A percentile compares a stretch with the other conserved stretches of the same genome.
Evolutionary conservation across 2,329 filamentous ascomycete genomes (phyloP).

Genomic region (Alternaria atra): DNA sequence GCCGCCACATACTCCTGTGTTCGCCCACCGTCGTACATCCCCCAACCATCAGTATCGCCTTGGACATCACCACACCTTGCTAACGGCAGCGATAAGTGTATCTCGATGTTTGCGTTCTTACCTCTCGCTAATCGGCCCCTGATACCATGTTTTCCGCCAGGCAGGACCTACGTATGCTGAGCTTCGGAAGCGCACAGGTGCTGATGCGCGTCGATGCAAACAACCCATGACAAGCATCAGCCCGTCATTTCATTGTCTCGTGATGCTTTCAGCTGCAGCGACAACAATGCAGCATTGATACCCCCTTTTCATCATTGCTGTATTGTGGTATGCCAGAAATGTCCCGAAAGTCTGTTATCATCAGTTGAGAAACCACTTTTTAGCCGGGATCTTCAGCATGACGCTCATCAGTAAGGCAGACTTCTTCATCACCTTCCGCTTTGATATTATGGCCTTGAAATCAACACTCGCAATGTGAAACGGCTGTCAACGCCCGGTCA

Average conservation of each 20-base stretch:
- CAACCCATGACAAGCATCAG: neutral
- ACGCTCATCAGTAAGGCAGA: neutral
- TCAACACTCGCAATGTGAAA: neutral
- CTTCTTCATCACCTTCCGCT: neutral
- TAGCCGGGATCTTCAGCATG: neutral
- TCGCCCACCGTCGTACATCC: neutral
- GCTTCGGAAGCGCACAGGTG: neutral
- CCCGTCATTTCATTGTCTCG: neutral
- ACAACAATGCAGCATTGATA: neutral
- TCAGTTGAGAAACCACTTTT: neutral
- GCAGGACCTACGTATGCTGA: neutral
- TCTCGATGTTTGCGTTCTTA: no score
- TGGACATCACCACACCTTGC: neutral
- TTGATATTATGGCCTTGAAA: neutral
- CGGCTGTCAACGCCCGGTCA: neutral
- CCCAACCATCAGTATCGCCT: slow-evolving; percentile 4
- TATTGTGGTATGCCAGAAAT: neutral
- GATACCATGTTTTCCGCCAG: neutral
- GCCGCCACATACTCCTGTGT: slow-evolving; percentile 18
- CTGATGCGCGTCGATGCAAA: neutral
- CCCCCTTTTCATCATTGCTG: neutral
- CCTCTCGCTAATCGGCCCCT: neutral
- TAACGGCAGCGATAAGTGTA: neutral
- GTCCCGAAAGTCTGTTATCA: neutral
- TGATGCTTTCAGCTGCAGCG: neutral